These are phyloP conservation scores for Aspergillus tanneri DNA, from an alignment of 2,329 filamentous ascomycete species.

Conservation along the genomic window DNA sequence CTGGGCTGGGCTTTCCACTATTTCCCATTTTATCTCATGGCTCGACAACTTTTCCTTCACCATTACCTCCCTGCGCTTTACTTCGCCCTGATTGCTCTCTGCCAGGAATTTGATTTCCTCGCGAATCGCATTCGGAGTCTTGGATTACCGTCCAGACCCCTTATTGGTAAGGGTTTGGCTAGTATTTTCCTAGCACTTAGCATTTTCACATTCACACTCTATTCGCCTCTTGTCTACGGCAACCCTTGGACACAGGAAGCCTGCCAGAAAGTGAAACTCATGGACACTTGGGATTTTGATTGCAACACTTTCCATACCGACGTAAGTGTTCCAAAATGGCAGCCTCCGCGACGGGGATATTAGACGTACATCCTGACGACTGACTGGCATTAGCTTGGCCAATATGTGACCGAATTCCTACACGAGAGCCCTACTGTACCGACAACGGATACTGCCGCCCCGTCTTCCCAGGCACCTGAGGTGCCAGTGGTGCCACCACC, in stretches of 20 bases:
- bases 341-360: slow-evolving; percentile 30
- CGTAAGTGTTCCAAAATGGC: slow-evolving; percentile 62
- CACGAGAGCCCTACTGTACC: slow-evolving; percentile 24
- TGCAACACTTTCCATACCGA: slow-evolving; percentile 88
- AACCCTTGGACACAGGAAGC: slow-evolving; percentile 89
- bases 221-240: slow-evolving; percentile 85
- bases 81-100: slow-evolving; percentile 86
- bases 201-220: slow-evolving; percentile 76
- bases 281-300: slow-evolving; percentile 93
- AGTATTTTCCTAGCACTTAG: slow-evolving; percentile 72
- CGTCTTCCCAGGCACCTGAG: neutral
- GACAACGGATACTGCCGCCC: slow-evolving; percentile 19
- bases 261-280: slow-evolving; percentile 83
- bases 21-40: slow-evolving; percentile 98
- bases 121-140: slow-evolving; percentile 70
- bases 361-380: slow-evolving; percentile 22
- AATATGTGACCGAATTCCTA: slow-evolving; percentile 39
- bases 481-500: slow-evolving; percentile 20
- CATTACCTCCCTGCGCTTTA: slow-evolving; percentile 98
- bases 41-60: slow-evolving; percentile 95
- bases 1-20: slow-evolving; percentile 97
- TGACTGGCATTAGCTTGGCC: slow-evolving; percentile 38
- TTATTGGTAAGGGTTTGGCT: slow-evolving; percentile 72
- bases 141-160: slow-evolving; percentile 66
- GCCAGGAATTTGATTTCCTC: slow-evolving; percentile 83